These are phyloP conservation scores for Aotearoamyces nothofagi DNA, from an alignment of 2,329 filamentous ascomycete species.

Conservation along the genomic window DNA sequence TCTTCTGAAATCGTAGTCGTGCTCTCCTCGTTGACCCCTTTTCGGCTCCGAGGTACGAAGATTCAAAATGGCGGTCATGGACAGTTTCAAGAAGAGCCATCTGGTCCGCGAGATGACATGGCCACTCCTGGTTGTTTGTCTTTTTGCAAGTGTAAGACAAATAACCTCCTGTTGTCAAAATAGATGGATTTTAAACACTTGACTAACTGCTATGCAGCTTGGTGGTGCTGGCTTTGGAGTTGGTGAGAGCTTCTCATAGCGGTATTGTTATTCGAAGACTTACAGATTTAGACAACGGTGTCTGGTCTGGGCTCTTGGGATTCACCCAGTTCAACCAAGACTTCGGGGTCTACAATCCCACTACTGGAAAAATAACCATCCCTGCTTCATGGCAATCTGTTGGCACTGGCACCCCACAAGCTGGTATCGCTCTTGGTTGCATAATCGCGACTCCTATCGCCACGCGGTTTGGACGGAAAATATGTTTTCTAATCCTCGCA, in stretches of 20 bases:
- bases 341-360: neutral
- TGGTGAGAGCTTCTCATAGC: conserved; percentile 1
- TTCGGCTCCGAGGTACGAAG: no score
- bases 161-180: no score
- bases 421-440: neutral
- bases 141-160: no score
- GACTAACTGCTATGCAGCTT: no score
- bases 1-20: no score
- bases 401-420: neutral
- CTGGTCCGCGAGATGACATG: conserved; percentile 3
- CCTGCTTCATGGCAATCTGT: conserved; percentile 1
- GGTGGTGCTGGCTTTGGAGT: neutral
- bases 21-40: no score
- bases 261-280: conserved; percentile 1
- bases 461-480: neutral
- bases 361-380: neutral
- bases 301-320: neutral
- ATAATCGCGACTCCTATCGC: neutral
- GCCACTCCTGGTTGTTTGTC: conserved; percentile 2
- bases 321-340: neutral
- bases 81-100: neutral
- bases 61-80: conserved; percentile 2
- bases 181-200: no score
- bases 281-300: neutral
- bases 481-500: neutral